phyloP scores from a whole-genome alignment of 2,329 filamentous ascomycete species.

The Beauveria caledonica region DNA sequence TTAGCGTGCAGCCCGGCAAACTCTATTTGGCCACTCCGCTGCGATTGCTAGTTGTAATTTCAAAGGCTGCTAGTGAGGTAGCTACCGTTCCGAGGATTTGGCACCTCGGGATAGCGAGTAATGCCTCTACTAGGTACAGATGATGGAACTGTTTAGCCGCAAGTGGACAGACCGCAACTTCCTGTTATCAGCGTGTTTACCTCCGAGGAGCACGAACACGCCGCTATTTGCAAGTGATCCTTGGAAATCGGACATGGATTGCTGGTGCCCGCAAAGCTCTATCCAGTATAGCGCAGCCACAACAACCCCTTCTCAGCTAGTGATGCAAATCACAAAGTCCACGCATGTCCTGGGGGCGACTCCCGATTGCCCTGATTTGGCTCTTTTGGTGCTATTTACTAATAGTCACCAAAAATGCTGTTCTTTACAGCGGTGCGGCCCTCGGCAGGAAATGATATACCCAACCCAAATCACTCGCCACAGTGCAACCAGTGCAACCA shows the following conservation, averaged over 20 bases:
- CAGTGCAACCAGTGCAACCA: not conserved
- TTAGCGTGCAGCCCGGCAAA: not conserved
- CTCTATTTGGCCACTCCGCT: not conserved
- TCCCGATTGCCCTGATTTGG: not conserved
- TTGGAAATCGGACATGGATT: not conserved
- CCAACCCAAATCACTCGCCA: not conserved
- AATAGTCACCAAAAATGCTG: not conserved
- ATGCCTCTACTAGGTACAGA: not conserved
- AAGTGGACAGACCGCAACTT: not conserved
- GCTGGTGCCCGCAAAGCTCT: not conserved
- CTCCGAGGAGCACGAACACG: not conserved
- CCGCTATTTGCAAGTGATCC: not conserved
- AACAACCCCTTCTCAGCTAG: not conserved
- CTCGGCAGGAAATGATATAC: not conserved
- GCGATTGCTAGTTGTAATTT: not conserved
- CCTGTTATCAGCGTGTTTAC: not conserved
- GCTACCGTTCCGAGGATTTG: not conserved
- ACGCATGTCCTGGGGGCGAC: not conserved
- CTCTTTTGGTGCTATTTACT: not conserved
- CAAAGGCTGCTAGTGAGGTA: not conserved
- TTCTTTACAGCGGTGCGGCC: not conserved
- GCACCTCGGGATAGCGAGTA: not conserved
- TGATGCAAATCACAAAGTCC: not conserved
- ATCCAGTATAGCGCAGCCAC: not conserved
- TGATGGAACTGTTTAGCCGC: not conserved